A percentile compares a stretch with the other conserved stretches of the same genome.
phyloP scores from a whole-genome alignment of 1,284 basidiomycete species.

The Hortiboletus rubellus region DNA sequence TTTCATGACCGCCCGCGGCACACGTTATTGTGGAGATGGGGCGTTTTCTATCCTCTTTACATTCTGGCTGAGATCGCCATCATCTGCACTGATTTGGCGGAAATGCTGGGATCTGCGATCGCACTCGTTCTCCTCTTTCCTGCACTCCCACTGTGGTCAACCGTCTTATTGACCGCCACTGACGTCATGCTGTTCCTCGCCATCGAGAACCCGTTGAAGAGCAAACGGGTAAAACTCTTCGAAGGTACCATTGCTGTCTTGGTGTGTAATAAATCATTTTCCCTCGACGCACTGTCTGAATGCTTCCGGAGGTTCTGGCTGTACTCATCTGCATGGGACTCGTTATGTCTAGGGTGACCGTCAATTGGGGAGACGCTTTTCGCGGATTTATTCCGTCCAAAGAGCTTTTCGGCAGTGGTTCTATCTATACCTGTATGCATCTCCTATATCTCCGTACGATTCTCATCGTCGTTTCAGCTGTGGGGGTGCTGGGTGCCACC shows the following conservation, averaged over 20 bases:
- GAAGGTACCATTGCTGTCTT: conserved; percentile 67
- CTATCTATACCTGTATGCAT: conserved; percentile 75
- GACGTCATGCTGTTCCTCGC: conserved; percentile 70
- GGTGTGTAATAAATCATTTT: conserved; percentile 35
- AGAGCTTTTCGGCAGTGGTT: conserved; percentile 57
- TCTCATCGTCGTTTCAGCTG: conserved; percentile 48
- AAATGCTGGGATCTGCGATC: conserved; percentile 73
- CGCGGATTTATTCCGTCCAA: conserved; percentile 84
- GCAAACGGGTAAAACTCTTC: conserved; percentile 53
- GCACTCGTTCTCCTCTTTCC: conserved; percentile 75
- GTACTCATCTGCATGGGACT: conserved; percentile 84
- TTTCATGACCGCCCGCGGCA: conserved; percentile 51
- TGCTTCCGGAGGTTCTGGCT: conserved; percentile 59
- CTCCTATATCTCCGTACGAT: neutral
- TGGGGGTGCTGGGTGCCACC: conserved; percentile 82
- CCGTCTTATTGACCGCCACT: conserved; percentile 67
- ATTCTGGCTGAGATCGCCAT: conserved; percentile 65
- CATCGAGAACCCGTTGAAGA: conserved; percentile 45
- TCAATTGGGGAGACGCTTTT: conserved; percentile 81
- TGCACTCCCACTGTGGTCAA: conserved; percentile 61
- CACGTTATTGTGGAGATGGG: conserved; percentile 50
- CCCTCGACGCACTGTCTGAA: neutral
- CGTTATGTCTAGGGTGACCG: conserved; percentile 72
- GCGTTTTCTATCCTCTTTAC: conserved; percentile 56
- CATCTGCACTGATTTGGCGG: conserved; percentile 59